Conservation (phyloP, 495 filamentous ascomycete species). For the Aspergillus egyptiacus region DNA sequence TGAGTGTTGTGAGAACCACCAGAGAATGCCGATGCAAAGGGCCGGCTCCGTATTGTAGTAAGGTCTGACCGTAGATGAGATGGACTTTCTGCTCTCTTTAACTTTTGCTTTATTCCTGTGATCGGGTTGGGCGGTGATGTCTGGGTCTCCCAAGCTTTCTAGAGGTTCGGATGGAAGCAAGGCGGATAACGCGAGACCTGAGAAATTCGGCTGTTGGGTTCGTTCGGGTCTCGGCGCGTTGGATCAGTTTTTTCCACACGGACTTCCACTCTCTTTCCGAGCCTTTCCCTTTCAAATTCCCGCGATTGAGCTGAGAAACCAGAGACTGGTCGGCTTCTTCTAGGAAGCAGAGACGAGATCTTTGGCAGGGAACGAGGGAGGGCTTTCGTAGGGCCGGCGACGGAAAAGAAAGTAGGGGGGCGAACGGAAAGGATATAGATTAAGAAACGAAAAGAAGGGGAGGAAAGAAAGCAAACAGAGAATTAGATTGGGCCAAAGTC, state of each 20-base stretch:
- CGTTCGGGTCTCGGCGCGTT: constrained; percentile 12
- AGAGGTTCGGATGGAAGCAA: neutral
- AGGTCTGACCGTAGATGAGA: neutral
- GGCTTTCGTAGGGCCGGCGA: constrained; percentile 5
- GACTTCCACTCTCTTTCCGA: constrained; percentile 14
- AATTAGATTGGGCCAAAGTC: constrained; percentile 22
- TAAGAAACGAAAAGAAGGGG: constrained; percentile 17
- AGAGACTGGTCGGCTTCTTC: constrained; percentile 6
- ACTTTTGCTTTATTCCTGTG: constrained; percentile 21
- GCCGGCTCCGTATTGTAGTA: constrained; percentile 3
- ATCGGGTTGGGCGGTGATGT: constrained; percentile 9
- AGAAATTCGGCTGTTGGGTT: neutral
- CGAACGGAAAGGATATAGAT: constrained; percentile 10
- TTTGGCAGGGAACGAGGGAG: neutral
- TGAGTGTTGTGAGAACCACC: constrained; percentile 1
- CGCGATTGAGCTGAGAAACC: neutral
- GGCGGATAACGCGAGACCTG: constrained; percentile 5
- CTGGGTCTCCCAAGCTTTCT: neutral
- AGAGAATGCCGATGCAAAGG: neutral
- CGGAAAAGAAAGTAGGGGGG: constrained; percentile 11
- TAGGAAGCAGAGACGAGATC: neutral
- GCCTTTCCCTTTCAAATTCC: constrained; percentile 11
- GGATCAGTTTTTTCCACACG: constrained; percentile 9
- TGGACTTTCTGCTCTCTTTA: constrained; percentile 1
- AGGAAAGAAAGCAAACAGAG: constrained; percentile 26